Base-by-base conservation (phyloP, 768 basidiomycete species). In the Boletus pseudo-olivaceus region DNA sequence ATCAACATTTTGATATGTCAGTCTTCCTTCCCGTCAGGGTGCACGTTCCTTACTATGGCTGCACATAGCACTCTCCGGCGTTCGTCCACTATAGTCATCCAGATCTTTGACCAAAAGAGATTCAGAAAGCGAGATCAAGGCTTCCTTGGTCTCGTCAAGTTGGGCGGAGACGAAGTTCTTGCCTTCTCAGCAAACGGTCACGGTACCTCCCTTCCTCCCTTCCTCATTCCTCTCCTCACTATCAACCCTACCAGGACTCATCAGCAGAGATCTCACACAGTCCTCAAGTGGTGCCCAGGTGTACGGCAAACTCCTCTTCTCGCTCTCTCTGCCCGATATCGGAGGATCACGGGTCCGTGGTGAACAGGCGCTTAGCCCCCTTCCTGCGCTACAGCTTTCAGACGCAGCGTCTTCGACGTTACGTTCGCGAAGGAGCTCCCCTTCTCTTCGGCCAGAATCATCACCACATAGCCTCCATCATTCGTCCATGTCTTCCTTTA, bases 81-180 rank as follows among this genome's bases (percentile, higher is more conserved):
- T 56, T 83, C 84, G 29, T 93, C 91, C 34, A 78, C 82, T 61
- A 79, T 95, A 64, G 78, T 81, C 26, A 88, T 95, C 43, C 91
- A 95, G 73, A 82, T 96, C 55, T 93, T 94, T 66, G 93, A 96
- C 77, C 86, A 92, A 71, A 81, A 83, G 66, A 92, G 90, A 71
- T 93, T 90, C 74, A 92, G 81, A 74, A 85, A 84, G 69, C 82
- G 85, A 62, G 93, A 94, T 68, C 93, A 94, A 76, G 92, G 82
- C 10, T 85, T 83, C 59, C 74, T 85, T 38, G 85, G 81, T 44
- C 73, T 85, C 14, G 75, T 82, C 64, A 83, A 78, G 56, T 73
- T 86, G 35, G 65, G 76, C 2, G 84, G 80, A 44, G 61, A 79
- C 38, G 80, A 85, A 57, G 83, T 79, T 15, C 73, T 84, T 43